Evolutionary conservation across 257 asterid species (phyloP), one percentile per base, ranked within the genome.

Genomic region (Parsonsia alboflavescens): DNA sequence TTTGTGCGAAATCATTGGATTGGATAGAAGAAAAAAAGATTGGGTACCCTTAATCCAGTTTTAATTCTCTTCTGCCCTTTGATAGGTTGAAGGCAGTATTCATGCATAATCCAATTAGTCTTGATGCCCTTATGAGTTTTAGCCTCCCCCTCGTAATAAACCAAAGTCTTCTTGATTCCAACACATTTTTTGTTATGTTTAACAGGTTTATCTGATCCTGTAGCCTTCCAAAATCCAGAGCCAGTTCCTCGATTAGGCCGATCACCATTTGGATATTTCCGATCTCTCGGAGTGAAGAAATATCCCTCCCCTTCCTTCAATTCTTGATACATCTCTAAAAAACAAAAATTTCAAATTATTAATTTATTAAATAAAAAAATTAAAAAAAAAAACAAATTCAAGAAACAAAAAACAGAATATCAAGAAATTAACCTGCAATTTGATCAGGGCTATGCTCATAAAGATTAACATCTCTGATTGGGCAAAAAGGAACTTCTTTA

Each of bases 151-250:
- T 26, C 15, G 30, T 75, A 72, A 56, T 21, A 82, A 11, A 82
- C 85, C 67, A 82, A 52, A 6, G 78, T 57, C 72, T 72, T 82
- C 49, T 56, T 72, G 0, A 22, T 30, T 5, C 85, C 85, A n/a
- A 78, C 53, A 7, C 0, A 2, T 24, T 12, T 0, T 1, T 24
- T 56, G 6, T 17, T 6, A 1, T 41, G 5, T 4, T 4, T 1
- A 46, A 46, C 10, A 9, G 11, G 13, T 10, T 89, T 72, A 66
- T 91, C 96, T 67, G 88, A 86, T 0, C 96, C 97, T 1, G 96
- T 91, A 0, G 96, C 97, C 68, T 91, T 91, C 97, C 97, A 91
- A n/a, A 88, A 91, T 3, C 97, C 97, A 7, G 89, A 87, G 0
- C 86, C 86, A 0, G 97, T 89, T 0, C 96, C 97, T 16, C 97